Evolutionary conservation across 345 rosid genomes (phyloP).

Genomic region (Schrenkiella parvula): DNA sequence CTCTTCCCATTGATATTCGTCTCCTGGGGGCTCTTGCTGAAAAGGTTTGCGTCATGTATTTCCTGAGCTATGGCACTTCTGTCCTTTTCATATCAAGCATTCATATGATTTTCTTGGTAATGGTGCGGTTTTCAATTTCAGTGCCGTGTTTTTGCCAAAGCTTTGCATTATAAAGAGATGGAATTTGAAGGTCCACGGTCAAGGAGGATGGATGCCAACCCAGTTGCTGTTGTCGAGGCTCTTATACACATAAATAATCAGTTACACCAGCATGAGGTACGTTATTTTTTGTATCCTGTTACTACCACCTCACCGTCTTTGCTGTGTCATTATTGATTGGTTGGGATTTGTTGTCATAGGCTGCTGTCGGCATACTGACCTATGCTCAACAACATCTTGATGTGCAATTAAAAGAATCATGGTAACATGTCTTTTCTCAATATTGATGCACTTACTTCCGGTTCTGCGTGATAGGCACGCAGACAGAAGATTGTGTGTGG

Average conservation of each 20-base stretch:
- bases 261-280: conserved; percentile 94
- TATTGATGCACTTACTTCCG: conserved; percentile 1
- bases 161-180: conserved; percentile 98
- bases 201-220: conserved; percentile 90
- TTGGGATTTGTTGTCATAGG: conserved; percentile 41
- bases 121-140: conserved; percentile 25
- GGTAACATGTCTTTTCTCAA: conserved; percentile 45
- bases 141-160: conserved; percentile 99
- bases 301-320: conserved; percentile 4
- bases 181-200: conserved; percentile 93
- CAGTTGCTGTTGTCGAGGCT: conserved; percentile 95
- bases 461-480: conserved; percentile 7
- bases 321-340: conserved; percentile 19
- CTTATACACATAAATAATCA: conserved; percentile 98
- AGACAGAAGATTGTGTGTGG: not conserved
- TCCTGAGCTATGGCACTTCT: conserved; percentile 10
- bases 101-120: not conserved
- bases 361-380: conserved; percentile 98
- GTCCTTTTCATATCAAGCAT: not conserved
- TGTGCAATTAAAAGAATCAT: conserved; percentile 96
- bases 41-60: conserved; percentile 52
- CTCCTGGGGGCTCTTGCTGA: conserved; percentile 99
- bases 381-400: conserved; percentile 86
- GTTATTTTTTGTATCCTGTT: conserved; percentile 1
- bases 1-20: conserved; percentile 97